phyloP scores from a whole-genome alignment of 345 rosid genomes.

The Gossypium raimondii region DNA sequence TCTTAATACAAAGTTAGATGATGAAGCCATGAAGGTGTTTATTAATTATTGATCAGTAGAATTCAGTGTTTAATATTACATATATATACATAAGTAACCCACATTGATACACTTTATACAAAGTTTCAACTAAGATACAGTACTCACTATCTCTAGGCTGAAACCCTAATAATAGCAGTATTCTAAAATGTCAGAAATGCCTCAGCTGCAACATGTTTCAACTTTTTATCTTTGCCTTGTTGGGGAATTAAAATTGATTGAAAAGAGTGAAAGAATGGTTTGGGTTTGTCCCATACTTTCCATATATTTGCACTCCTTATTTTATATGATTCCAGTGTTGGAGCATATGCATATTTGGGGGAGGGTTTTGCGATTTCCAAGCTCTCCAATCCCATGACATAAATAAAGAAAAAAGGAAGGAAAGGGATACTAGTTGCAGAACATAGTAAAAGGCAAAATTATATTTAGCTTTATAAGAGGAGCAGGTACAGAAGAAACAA shows the following conservation, averaged over 20 bases:
- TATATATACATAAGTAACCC: too few species aligned
- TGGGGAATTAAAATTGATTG: neutral
- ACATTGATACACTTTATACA: neutral
- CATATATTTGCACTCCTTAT: neutral
- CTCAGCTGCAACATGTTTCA: slow-evolving; percentile 23
- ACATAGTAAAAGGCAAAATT: slow-evolving; percentile 8
- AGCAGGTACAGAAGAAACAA: slow-evolving; percentile 33
- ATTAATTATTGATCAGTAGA: too few species aligned
- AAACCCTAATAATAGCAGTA: slow-evolving; percentile 9
- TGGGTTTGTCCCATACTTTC: neutral
- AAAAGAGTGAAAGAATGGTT: neutral
- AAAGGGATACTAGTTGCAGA: slow-evolving; percentile 4
- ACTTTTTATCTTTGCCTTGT: neutral
- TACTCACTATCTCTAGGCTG: slow-evolving; percentile 7
- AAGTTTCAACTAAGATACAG: slow-evolving; percentile 4
- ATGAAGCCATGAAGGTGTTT: too few species aligned
- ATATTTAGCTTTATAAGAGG: slow-evolving; percentile 19
- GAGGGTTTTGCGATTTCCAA: neutral
- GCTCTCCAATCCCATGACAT: neutral
- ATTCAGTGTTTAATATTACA: too few species aligned
- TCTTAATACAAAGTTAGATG: too few species aligned
- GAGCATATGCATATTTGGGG: too few species aligned
- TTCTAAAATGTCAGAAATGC: slow-evolving; percentile 16
- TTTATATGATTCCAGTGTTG: neutral
- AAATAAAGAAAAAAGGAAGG: neutral